A percentile compares a stretch with the other conserved stretches of the same genome.
Conservation (phyloP, 495 filamentous ascomycete genomes). For the Aspergillus saccharolyticus region DNA sequence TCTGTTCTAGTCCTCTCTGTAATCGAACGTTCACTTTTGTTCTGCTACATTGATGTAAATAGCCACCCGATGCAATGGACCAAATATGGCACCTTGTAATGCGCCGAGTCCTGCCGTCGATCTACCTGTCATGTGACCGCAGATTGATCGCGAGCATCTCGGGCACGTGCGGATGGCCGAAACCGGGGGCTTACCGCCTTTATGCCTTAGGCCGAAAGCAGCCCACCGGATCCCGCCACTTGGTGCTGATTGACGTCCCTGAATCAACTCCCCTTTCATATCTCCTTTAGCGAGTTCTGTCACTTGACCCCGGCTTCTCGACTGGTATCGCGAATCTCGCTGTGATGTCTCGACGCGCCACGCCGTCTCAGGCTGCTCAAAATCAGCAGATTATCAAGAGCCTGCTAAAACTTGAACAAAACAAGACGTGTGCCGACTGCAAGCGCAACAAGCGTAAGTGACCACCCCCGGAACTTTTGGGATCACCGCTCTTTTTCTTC, state of each 20-base stretch:
- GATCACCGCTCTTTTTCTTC: background rate
- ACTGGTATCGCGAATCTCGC: constrained; percentile 13
- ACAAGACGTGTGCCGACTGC: constrained; percentile 97
- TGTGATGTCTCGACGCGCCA: constrained; percentile 79
- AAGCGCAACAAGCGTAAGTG: constrained; percentile 93
- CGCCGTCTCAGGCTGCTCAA: constrained; percentile 77
- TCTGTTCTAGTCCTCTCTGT: no score
- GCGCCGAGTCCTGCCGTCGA: background rate
- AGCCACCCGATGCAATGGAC: no score
- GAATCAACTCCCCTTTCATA: constrained; percentile 13
- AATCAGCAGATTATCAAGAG: constrained; percentile 89
- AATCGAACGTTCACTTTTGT: no score
- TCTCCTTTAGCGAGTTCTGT: constrained; percentile 5
- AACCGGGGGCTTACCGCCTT: constrained; percentile 12
- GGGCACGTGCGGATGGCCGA: constrained; percentile 11
- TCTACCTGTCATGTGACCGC: background rate
- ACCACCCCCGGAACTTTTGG: constrained; percentile 4
- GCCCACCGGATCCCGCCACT: constrained; percentile 13
- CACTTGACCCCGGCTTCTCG: constrained; percentile 2
- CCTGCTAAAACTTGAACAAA: constrained; percentile 84
- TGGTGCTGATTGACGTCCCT: constrained; percentile 9
- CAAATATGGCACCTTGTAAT: no score
- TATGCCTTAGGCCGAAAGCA: constrained; percentile 21
- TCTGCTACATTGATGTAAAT: no score
- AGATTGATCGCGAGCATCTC: constrained; percentile 1